Percentiles rank a stretch among this genome's conserved stretches.
phyloP scores from a whole-genome alignment of 495 filamentous ascomycete species.

The Aspergillus ostianus region DNA sequence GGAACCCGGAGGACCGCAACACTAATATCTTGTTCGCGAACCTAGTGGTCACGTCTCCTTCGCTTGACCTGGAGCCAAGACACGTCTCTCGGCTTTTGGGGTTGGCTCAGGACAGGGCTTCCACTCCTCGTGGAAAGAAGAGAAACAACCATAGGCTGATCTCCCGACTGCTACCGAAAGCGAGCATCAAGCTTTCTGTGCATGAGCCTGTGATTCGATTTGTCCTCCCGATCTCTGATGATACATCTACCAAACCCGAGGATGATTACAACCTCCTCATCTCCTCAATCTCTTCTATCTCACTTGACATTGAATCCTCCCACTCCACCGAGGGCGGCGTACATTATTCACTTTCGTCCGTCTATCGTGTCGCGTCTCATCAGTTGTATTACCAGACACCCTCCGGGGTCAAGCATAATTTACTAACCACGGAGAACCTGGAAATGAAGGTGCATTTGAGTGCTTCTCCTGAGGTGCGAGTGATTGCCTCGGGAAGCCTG shows the following conservation, averaged over 20 bases:
- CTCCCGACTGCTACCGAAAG: constrained; percentile 90
- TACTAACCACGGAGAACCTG: constrained; percentile 79
- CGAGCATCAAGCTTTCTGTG: constrained; percentile 90
- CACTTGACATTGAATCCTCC: constrained; percentile 88
- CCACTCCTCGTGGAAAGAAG: constrained; percentile 45
- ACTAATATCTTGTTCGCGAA: constrained; percentile 96
- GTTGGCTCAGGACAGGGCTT: constrained; percentile 61
- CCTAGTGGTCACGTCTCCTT: constrained; percentile 91
- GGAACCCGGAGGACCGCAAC: constrained; percentile 81
- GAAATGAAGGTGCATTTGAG: constrained; percentile 82
- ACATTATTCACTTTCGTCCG: constrained; percentile 81
- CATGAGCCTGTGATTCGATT: constrained; percentile 94
- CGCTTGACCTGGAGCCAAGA: constrained; percentile 89
- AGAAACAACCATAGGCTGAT: constrained; percentile 64
- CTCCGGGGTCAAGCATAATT: constrained; percentile 73
- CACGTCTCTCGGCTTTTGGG: constrained; percentile 84
- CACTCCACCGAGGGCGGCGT: constrained; percentile 82
- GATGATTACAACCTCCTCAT: constrained; percentile 92
- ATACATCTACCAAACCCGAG: constrained; percentile 39
- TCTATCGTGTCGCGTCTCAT: constrained; percentile 80
- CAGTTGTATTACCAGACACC: constrained; percentile 94
- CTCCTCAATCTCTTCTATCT: constrained; percentile 87
- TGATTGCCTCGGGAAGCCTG: constrained; percentile 74
- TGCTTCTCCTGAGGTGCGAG: constrained; percentile 80
- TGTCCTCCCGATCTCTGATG: constrained; percentile 71